Base-by-base conservation (phyloP, 2,329 filamentous ascomycete species). In the Aspergillus sp. region DNA sequence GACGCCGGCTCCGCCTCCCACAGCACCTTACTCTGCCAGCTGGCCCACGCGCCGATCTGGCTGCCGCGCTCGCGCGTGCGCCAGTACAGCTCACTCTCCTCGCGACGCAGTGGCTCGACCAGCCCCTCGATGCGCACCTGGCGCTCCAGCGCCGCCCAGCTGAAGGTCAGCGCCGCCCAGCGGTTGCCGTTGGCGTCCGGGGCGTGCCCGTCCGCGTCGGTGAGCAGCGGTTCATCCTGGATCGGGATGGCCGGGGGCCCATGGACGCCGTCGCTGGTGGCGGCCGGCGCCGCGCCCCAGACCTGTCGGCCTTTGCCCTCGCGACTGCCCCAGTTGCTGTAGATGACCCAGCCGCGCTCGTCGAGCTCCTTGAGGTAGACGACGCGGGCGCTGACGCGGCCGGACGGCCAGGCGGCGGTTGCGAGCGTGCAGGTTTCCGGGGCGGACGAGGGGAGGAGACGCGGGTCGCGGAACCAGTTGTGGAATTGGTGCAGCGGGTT, bases 341-440 rank as follows among this genome's bases (percentile, higher is more conserved):
- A 99, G 45, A 99, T 80, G 41, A 97, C 90, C 73, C 95, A 99
- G 14, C 92, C 91, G 4, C 72, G 63, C 49, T 78, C 73, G 71
- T 97, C 92, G 20, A 97, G 84, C 77, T 97, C 94, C 75, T 99
- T 99, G 60, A 99, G 81, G 74, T 97, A 99, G 35, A 99, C 90
- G 61, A 90, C 82, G 53, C 94, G 89, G 3, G 89, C 86, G 44
- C 85, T 90, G 17, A 97, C 88, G 44, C 88, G 86, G 55, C 94
- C 94, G 0, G 85, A 88, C 1, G 93, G 93, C 4, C 97, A 81
- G 20, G 81, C 78, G 0, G 92, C 91, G 0, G 94, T 99, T 3
- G 91, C 88, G 1, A 99, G 79, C 1, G 87, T 91, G 65, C 90
- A 91, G 1, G 94, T 89, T 73, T 99, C 94, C 1, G 93, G 92